Percentiles rank a stretch among this genome's conserved stretches.
Conservation (phyloP, 371 early-diverging fungal genomes). For the Entomophthora muscae region DNA sequence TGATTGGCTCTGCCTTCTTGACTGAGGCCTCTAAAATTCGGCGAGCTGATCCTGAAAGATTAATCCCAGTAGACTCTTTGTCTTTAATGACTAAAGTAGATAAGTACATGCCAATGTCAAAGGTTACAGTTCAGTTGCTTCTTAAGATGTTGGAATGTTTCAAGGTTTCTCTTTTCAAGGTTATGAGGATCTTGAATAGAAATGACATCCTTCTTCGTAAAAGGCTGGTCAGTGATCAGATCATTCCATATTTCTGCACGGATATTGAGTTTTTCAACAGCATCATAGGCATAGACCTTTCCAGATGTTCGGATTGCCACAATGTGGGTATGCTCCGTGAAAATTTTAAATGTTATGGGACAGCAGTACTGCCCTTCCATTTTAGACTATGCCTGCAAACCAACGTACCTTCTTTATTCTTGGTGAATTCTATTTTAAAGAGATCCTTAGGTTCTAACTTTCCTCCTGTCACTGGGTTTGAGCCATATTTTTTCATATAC, state of each 20-base stretch:
- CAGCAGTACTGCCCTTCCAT: conserved; percentile 48
- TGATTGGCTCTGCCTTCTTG: conserved; percentile 2
- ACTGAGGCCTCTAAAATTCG: background rate
- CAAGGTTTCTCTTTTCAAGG: conserved; percentile 43
- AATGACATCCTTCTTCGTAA: conserved; percentile 73
- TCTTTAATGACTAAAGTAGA: background rate
- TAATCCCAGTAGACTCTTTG: background rate
- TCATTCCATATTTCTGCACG: conserved; percentile 72
- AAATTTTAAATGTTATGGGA: conserved; percentile 77
- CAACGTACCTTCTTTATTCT: conserved; percentile 48
- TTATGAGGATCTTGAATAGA: conserved; percentile 77
- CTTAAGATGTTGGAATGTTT: conserved; percentile 50
- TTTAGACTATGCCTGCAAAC: background rate
- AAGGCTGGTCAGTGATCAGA: conserved; percentile 71
- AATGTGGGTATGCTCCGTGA: conserved; percentile 76
- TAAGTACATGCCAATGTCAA: background rate
- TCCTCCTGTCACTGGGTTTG: conserved; percentile 77
- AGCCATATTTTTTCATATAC: conserved; percentile 66
- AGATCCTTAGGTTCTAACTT: conserved; percentile 51
- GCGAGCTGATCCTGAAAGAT: background rate
- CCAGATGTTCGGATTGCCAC: conserved; percentile 76
- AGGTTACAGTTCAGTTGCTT: conserved; percentile 35
- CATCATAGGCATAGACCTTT: conserved; percentile 75
- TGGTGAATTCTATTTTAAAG: conserved; percentile 55
- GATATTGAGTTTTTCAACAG: conserved; percentile 71